Evolutionary conservation across 257 asterid species (phyloP).

Genomic region (Petunia secreta): DNA sequence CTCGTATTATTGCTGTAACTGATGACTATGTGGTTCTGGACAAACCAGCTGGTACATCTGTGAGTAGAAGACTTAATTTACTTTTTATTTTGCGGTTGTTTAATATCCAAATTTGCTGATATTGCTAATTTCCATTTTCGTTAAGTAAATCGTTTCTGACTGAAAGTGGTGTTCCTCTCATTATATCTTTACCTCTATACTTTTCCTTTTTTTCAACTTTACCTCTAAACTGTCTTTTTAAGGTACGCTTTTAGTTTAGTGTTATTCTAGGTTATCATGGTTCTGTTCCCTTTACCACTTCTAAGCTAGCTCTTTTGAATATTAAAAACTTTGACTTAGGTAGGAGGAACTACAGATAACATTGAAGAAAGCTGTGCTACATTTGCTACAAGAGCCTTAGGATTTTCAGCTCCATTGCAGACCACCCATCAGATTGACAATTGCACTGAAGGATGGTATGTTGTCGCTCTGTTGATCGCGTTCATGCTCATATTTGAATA

Average conservation of each 20-base stretch:
- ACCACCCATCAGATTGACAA: conserved; percentile 99
- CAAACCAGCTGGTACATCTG: conserved; percentile 98
- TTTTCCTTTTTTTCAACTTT: too few relatives aligned
- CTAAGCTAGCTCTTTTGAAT: not conserved
- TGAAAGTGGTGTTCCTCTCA: not conserved
- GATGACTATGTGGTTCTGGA: conserved; percentile 77
- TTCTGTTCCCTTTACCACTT: not conserved
- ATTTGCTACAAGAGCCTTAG: conserved; percentile 87
- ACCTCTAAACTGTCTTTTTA: too few relatives aligned
- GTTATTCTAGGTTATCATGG: not conserved
- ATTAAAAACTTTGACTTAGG: conserved; percentile 48
- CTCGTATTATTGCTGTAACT: conserved; percentile 78
- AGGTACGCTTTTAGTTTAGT: not conserved
- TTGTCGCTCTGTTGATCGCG: not conserved
- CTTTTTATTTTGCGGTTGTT: not conserved
- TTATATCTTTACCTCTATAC: not conserved
- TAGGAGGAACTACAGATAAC: conserved; percentile 96
- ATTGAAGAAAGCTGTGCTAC: conserved; percentile 96
- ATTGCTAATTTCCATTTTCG: not conserved
- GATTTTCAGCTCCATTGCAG: conserved; percentile 63
- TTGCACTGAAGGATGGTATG: conserved; percentile 94
- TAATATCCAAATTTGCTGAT: not conserved
- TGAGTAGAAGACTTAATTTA: conserved; percentile 42
- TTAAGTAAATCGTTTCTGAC: not conserved
- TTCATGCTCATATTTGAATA: not conserved